A percentile compares a stretch with the other conserved stretches of the same genome.
These are phyloP conservation scores for Septoria petroselini DNA, from an alignment of 2,329 filamentous ascomycete genomes.

Conservation along the genomic window DNA sequence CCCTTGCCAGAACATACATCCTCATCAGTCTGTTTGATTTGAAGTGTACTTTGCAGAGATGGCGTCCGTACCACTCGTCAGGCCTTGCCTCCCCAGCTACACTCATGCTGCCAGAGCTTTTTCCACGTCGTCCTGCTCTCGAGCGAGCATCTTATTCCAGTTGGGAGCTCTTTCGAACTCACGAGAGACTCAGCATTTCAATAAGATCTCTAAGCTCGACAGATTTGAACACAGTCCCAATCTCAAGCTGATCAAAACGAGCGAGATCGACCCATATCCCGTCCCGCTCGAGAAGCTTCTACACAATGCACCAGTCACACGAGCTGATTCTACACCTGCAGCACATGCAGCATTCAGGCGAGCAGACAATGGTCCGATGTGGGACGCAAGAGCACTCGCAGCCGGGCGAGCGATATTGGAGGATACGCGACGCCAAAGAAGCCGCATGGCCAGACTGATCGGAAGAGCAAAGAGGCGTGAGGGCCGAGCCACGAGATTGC, in stretches of 20 bases:
- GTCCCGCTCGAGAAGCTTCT: slow-evolving; percentile 12
- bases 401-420: slow-evolving; percentile 25
- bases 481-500: neutral
- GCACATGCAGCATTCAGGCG: neutral
- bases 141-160: slow-evolving; percentile 31
- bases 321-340: neutral
- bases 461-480: slow-evolving; percentile 19
- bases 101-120: slow-evolving; percentile 18
- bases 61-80: neutral
- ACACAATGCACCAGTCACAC: slow-evolving; percentile 3
- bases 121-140: slow-evolving; percentile 21
- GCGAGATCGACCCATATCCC: slow-evolving; percentile 32
- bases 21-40: too few relatives aligned
- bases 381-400: slow-evolving; percentile 26
- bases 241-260: slow-evolving; percentile 34
- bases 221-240: slow-evolving; percentile 34
- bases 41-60: slow-evolving; percentile 1
- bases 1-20: too few relatives aligned
- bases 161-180: slow-evolving; percentile 33
- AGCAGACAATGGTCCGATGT: neutral
- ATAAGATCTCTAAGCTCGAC: slow-evolving; percentile 31
- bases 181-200: slow-evolving; percentile 37
- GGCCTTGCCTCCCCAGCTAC: neutral
- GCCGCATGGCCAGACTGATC: slow-evolving; percentile 15
- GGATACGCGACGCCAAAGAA: slow-evolving; percentile 19